Conservation (phyloP, 257 asterid genomes). For the Solanum pennellii region DNA sequence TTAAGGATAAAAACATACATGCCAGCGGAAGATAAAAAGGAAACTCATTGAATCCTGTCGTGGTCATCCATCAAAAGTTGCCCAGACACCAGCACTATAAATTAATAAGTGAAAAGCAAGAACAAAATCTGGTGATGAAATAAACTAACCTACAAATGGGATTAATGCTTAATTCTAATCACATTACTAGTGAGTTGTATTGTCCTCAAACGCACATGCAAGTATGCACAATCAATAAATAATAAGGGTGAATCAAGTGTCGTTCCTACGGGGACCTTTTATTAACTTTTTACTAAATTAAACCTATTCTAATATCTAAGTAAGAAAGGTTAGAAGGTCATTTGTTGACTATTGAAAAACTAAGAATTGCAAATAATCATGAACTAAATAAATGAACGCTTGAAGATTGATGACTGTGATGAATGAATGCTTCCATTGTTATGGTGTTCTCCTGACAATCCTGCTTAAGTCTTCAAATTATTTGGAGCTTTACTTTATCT, state of each 20-base stretch:
- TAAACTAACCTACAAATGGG: neutral
- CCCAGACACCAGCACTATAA: neutral
- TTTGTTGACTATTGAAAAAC: neutral
- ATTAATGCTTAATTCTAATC: neutral
- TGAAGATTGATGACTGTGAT: neutral
- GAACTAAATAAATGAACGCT: neutral
- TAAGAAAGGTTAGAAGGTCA: neutral
- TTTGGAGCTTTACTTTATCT: neutral
- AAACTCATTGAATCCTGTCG: neutral
- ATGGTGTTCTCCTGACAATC: neutral
- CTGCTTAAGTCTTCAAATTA: neutral
- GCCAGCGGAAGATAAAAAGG: neutral
- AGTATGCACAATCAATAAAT: neutral
- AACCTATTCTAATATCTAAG: neutral
- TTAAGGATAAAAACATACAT: neutral
- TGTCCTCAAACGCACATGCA: neutral
- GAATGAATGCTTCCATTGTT: neutral
- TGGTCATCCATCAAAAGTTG: neutral
- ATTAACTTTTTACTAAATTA: neutral
- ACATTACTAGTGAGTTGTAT: neutral
- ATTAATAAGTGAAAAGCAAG: neutral
- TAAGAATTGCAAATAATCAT: neutral
- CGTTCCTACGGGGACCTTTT: neutral
- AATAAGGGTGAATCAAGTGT: neutral
- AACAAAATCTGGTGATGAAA: neutral